Percentiles rank a stretch among this genome's conserved stretches.
Conservation (phyloP, 2,329 filamentous ascomycete genomes). For the Endothia cerciana region DNA sequence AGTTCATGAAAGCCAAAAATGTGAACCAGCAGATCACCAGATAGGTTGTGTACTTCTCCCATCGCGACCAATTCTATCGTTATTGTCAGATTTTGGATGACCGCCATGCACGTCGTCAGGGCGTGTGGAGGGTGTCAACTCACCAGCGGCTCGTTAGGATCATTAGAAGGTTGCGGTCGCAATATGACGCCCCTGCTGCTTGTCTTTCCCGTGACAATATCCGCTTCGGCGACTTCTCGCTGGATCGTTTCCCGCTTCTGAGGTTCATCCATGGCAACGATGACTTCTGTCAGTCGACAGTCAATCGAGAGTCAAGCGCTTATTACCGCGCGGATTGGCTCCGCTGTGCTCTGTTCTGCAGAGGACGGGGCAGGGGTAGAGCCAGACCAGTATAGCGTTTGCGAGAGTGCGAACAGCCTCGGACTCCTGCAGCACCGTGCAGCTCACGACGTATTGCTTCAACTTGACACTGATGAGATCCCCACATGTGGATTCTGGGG, state of each 20-base stretch:
- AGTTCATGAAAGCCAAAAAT: slow-evolving; percentile 13
- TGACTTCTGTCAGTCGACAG: neutral
- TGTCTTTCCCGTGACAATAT: neutral
- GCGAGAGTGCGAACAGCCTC: neutral
- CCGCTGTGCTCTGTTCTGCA: neutral
- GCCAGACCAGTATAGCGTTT: neutral
- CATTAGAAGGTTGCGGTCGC: slow-evolving; percentile 19
- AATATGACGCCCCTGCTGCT: slow-evolving; percentile 6
- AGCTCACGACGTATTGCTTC: neutral
- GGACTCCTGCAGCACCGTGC: neutral
- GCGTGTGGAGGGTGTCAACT: neutral
- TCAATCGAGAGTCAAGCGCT: too few species aligned
- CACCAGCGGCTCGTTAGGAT: slow-evolving; percentile 16
- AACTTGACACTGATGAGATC: neutral
- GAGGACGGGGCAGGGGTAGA: neutral
- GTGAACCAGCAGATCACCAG: slow-evolving; percentile 20
- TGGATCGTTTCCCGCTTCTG: neutral
- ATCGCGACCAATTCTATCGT: slow-evolving; percentile 15
- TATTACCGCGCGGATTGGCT: neutral
- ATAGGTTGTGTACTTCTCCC: slow-evolving; percentile 14
- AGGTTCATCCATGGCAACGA: neutral
- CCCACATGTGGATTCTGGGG: neutral
- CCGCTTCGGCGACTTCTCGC: slow-evolving; percentile 6
- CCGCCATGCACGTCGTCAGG: neutral
- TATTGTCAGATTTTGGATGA: neutral